Percentiles rank a stretch among this genome's conserved stretches.
Conservation (phyloP, 352 stramenopile species). For the Pythium utonaiense region DNA sequence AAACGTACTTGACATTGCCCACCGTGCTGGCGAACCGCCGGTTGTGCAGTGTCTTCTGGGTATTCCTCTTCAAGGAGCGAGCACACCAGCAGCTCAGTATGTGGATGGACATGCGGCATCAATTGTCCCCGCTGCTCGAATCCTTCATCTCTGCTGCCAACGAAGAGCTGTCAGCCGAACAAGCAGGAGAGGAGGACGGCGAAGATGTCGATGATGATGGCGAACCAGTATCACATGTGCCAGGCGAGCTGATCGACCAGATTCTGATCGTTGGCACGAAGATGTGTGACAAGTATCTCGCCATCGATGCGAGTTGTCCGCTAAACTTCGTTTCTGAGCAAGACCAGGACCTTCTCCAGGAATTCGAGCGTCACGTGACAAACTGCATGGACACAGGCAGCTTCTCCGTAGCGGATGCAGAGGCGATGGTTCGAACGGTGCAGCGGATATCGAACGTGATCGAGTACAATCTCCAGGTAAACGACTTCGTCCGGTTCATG, state of each 20-base stretch:
- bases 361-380: slow-evolving; percentile 57
- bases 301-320: slow-evolving; percentile 40
- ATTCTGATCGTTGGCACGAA: slow-evolving; percentile 48
- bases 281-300: slow-evolving; percentile 65
- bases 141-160: slow-evolving; percentile 47
- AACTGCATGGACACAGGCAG: slow-evolving; percentile 57
- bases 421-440: slow-evolving; percentile 52
- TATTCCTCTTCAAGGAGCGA: slow-evolving; percentile 84
- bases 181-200: slow-evolving; percentile 24
- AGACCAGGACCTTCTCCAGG: slow-evolving; percentile 49
- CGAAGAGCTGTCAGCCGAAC: slow-evolving; percentile 30
- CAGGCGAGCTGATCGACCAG: slow-evolving; percentile 69
- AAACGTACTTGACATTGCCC: slow-evolving; percentile 67
- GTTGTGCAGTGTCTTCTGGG: slow-evolving; percentile 84
- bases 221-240: slow-evolving; percentile 23
- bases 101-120: slow-evolving; percentile 81
- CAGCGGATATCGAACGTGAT: slow-evolving; percentile 53
- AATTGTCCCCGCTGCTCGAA: slow-evolving; percentile 59
- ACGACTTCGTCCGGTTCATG: slow-evolving; percentile 88
- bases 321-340: slow-evolving; percentile 71
- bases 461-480: slow-evolving; percentile 77
- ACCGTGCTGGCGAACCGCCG: slow-evolving; percentile 70
- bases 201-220: slow-evolving; percentile 8
- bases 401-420: slow-evolving; percentile 64
- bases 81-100: slow-evolving; percentile 77